Conservation (phyloP, 2,329 filamentous ascomycete species). For the Aspergillus unguis region DNA sequence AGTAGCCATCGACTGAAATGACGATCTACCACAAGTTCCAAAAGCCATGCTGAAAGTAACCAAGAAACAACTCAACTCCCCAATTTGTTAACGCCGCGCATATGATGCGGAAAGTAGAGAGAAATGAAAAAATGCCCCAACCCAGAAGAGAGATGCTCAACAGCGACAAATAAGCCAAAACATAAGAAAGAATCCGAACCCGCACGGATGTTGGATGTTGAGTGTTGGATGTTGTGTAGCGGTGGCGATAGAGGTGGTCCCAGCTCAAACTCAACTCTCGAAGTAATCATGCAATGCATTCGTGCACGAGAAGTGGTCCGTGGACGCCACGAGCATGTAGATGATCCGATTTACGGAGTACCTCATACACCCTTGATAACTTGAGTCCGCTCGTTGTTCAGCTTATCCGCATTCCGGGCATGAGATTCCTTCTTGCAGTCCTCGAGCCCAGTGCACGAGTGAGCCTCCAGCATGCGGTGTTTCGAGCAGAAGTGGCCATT, state of each 20-base stretch:
- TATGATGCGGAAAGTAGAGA: conserved; percentile 14
- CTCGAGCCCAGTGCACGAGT: conserved; percentile 88
- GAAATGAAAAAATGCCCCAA: conserved; percentile 13
- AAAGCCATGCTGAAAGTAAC: conserved; percentile 13
- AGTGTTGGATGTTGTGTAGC: neutral
- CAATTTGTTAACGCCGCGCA: conserved; percentile 27
- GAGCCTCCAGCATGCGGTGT: conserved; percentile 89
- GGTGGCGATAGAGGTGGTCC: neutral
- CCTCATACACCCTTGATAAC: conserved; percentile 83
- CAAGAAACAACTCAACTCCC: conserved; percentile 19
- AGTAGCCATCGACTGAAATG: conserved; percentile 1
- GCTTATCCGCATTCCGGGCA: conserved; percentile 86
- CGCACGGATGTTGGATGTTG: neutral
- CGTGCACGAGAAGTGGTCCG: neutral
- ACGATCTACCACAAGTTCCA: conserved; percentile 2
- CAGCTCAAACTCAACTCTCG: neutral
- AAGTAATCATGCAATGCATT: neutral
- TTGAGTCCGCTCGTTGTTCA: conserved; percentile 88
- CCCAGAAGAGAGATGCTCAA: conserved; percentile 15
- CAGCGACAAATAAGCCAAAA: conserved; percentile 6
- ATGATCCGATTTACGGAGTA: neutral
- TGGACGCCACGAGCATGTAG: neutral
- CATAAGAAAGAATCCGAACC: conserved; percentile 1
- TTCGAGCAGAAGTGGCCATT: conserved; percentile 90
- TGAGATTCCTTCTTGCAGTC: conserved; percentile 98